Conservation (phyloP, 78 protist genomes). For the Monocercomonoides exilis region DNA sequence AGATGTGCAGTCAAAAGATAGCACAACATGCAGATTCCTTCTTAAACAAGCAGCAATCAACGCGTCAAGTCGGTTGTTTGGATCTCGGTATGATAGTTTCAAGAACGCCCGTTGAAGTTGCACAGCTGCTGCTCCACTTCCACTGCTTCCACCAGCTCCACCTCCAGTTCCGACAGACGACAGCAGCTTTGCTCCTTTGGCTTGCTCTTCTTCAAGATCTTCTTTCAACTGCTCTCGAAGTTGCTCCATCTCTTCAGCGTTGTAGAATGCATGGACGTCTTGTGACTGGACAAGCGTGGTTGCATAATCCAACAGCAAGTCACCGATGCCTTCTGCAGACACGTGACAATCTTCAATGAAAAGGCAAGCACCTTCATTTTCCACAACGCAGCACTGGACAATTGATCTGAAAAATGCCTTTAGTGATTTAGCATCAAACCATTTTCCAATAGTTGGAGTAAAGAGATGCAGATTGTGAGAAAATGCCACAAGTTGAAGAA, state of each 20-base stretch:
- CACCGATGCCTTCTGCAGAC: not conserved
- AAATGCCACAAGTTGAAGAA: conserved; percentile 33
- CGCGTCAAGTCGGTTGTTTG: not conserved
- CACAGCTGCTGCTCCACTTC: not conserved
- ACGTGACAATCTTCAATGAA: not conserved
- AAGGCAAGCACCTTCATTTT: not conserved
- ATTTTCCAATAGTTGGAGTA: not conserved
- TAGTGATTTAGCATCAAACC: conserved; percentile 1
- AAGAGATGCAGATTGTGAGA: conserved; percentile 24
- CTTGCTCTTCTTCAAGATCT: not conserved
- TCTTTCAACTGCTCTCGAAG: not conserved
- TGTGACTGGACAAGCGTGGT: conserved; percentile 16
- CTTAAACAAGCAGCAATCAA: conserved; percentile 24
- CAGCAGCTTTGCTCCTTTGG: not conserved
- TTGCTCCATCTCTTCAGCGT: conserved; percentile 60
- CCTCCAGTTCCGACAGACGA: conserved; percentile 13
- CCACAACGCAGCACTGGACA: not conserved
- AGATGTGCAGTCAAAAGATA: conserved; percentile 49
- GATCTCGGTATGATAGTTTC: not conserved
- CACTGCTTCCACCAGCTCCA: conserved; percentile 40
- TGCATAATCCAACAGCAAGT: not conserved
- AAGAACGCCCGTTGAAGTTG: not conserved
- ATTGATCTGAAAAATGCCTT: not conserved
- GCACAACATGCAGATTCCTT: conserved; percentile 46
- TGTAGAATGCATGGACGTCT: conserved; percentile 73